Base-by-base conservation (phyloP, 441 rosid genomes). In the Hura crepitans region DNA sequence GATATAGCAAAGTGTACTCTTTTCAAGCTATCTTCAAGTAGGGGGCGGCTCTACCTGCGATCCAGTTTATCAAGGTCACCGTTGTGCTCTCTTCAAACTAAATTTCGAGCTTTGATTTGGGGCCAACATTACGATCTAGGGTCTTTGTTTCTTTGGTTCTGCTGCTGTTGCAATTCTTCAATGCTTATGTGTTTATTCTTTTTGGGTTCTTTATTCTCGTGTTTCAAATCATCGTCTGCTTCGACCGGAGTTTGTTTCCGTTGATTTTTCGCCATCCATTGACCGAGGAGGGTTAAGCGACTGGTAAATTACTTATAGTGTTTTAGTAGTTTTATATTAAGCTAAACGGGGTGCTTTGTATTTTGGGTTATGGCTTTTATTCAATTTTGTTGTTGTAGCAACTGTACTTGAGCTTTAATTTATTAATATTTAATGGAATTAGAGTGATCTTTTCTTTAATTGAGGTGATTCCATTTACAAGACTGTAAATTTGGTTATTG, bases 111-210 rank as follows among this genome's bases (percentile, higher is more conserved):
- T 58, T 39, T 42, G 35, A n/a, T 69, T 69, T 17, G 10, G 4
- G 47, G 57, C 47, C 30, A 47, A 45, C 57, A n/a, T 69, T 47
- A 30, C 18, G 72, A 69, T 69, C 65, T 69, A 69, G 65, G 65
- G 57, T n/a, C n/a, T n/a, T n/a, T n/a, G n/a, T n/a, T n/a, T 33
- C 46, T 20, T 13, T 22, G 33, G 18, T 69, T 0, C 1, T n/a
- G 6, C 8, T 12, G 55, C 33, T 37, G 45, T 5, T 46, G 11
- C 12, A n/a, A 30, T 45, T 27, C n/a, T 23, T 6, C 0, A 43
- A 2, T 53, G 22, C 22, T 37, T 33, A 1, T 17, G 14, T 15
- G 25, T 17, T 4, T 23, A 4, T 18, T 39, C 25, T 25, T 0
- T 4, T 3, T 28, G 20, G 61, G 60, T 25, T 55, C 31, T 25